Evolutionary conservation across 176 grass and related monocot species (phyloP), one percentile per base, ranked within the genome.

Genomic region (Carex littledalei): DNA sequence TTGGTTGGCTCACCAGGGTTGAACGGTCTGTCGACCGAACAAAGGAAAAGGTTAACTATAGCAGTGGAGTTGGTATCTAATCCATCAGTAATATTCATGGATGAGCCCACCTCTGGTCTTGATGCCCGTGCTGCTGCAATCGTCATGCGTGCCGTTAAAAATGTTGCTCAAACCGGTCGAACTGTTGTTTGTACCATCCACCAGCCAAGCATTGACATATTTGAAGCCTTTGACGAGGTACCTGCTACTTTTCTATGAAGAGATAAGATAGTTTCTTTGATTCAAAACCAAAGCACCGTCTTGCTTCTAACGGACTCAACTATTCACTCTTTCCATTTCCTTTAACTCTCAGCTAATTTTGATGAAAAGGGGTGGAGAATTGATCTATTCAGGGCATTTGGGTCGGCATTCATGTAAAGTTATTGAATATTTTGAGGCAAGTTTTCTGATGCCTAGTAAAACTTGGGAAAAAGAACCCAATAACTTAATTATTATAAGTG

Each of bases 181-280:
- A 94, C 92, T 43, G 87, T 94, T 65, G 90, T 94, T 3, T 94
- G 92, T 81, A 94, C 90, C n/a, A 94, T 94, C 82, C 92, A 91
- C 75, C 92, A 94, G 82, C 92, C 92, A 31, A 92, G 90, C 70
- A 92, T 92, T 2, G 86, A 94, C 34, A 94, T 94, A 83, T 92
- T 94, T 86, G 93, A 94, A 56, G 85, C 93, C 49, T 94, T 94
- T 81, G 90, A 94, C 59, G 88, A 94, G 90, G 93, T 94, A 92
- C 32, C 88, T 94, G 89, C 32, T 61, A 26, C 81, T 56, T 26
- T 26, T 26, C 26, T 26, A 26, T 26, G 26, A 26, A 26, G 26
- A 26, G 26, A 26, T 26, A 26, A 26, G 26, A 26, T 26, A 26
- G 26, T 16, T 68, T 31, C 13, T 58, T 24, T 56, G 37, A 80